Evolutionary conservation across 108 stramenopile species (phyloP).

Genomic region (Discostella pseudostelligera): DNA sequence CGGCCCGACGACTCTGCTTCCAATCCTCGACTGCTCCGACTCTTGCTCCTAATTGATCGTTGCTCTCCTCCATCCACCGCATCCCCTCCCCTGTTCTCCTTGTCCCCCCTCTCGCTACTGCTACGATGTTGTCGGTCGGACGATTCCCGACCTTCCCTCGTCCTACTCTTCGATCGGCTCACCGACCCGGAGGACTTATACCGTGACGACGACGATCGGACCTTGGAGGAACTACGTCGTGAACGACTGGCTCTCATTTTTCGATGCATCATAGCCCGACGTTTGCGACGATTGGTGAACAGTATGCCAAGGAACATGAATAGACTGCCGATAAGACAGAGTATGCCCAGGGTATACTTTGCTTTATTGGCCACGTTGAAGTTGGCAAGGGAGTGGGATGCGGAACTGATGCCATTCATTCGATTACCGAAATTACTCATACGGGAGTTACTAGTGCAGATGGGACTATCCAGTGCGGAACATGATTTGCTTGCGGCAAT

Average conservation of each 20-base stretch:
- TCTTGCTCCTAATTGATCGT: slow-evolving; percentile 35
- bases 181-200: not conserved
- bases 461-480: slow-evolving; percentile 48
- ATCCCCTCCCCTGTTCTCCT: no score
- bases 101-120: slow-evolving; percentile 42
- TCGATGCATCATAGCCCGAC: slow-evolving; percentile 87
- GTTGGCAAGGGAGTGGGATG: slow-evolving; percentile 26
- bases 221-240: slow-evolving; percentile 36
- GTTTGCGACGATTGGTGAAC: slow-evolving; percentile 80
- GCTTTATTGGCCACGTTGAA: slow-evolving; percentile 63
- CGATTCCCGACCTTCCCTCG: not conserved
- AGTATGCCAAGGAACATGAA: slow-evolving; percentile 90
- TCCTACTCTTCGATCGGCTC: slow-evolving; percentile 18
- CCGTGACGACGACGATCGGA: slow-evolving; percentile 11
- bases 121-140: slow-evolving; percentile 32
- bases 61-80: no score
- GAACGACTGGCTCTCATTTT: slow-evolving; percentile 68
- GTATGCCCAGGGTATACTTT: slow-evolving; percentile 81
- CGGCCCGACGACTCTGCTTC: not conserved
- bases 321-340: slow-evolving; percentile 70
- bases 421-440: slow-evolving; percentile 21
- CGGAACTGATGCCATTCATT: slow-evolving; percentile 15
- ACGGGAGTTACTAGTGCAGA: slow-evolving; percentile 50
- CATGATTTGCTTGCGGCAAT: slow-evolving; percentile 61
- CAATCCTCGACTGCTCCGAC: slow-evolving; percentile 5